Evolutionary conservation across 2,329 filamentous ascomycete genomes (phyloP).

Genomic region (Paraconiothyrium sp.): DNA sequence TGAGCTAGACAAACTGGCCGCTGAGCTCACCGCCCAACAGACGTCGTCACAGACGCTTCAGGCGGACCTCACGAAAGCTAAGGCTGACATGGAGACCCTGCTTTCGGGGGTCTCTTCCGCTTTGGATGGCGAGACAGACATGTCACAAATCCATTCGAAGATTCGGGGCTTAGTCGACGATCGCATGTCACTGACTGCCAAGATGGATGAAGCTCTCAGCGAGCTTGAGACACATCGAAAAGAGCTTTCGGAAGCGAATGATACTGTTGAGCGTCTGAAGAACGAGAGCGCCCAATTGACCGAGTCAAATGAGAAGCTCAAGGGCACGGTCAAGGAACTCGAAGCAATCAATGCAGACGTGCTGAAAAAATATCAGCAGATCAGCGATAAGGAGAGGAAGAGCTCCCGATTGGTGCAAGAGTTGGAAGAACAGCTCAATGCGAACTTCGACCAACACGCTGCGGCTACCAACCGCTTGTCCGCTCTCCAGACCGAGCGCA

Average conservation of each 20-base stretch:
- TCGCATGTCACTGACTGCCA: conserved; percentile 54
- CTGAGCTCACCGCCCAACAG: conserved; percentile 44
- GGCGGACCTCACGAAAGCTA: conserved; percentile 67
- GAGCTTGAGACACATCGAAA: conserved; percentile 54
- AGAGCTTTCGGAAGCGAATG: conserved; percentile 54
- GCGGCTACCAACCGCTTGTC: conserved; percentile 85
- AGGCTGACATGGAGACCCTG: conserved; percentile 67
- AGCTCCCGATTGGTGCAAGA: conserved; percentile 92
- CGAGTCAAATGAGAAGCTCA: conserved; percentile 5
- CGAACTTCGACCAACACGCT: conserved; percentile 93
- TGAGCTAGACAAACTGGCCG: conserved; percentile 61
- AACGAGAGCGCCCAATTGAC: conserved; percentile 35
- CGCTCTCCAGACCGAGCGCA: conserved; percentile 62
- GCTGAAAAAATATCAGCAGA: conserved; percentile 65
- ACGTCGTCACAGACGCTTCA: conserved; percentile 55
- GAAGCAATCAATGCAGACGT: conserved; percentile 63
- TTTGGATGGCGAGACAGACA: conserved; percentile 69
- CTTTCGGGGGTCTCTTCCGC: conserved; percentile 69
- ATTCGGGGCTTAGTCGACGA: conserved; percentile 57
- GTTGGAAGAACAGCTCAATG: conserved; percentile 94
- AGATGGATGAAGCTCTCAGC: conserved; percentile 54
- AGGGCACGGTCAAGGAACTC: conserved; percentile 50
- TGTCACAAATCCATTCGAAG: conserved; percentile 52
- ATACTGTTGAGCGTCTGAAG: conserved; percentile 53
- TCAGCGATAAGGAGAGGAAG: conserved; percentile 79